Percentiles rank a stretch among this genome's conserved stretches.
phyloP scores from a whole-genome alignment of 2,329 filamentous ascomycete species.

The Penicillium expansum region DNA sequence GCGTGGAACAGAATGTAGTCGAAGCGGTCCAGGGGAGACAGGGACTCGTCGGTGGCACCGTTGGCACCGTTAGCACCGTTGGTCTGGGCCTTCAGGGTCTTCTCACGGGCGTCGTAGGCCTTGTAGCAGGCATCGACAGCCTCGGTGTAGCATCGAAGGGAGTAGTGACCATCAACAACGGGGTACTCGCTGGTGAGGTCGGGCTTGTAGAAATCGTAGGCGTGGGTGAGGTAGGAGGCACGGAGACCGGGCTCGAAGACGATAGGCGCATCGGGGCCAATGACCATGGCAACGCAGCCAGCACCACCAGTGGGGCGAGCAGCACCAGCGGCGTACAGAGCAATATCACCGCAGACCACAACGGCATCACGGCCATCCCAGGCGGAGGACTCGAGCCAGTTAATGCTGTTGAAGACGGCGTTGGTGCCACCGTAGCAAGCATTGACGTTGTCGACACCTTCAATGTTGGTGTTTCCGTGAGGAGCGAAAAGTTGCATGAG shows the following conservation, averaged over 20 bases:
- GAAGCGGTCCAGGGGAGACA: slow-evolving; percentile 73
- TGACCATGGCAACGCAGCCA: slow-evolving; percentile 73
- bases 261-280: slow-evolving; percentile 74
- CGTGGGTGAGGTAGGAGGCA: slow-evolving; percentile 77
- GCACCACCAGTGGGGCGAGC: slow-evolving; percentile 79
- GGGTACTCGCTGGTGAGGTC: slow-evolving; percentile 85
- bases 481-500: slow-evolving; percentile 78
- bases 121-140: slow-evolving; percentile 79
- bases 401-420: slow-evolving; percentile 76
- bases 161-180: slow-evolving; percentile 80
- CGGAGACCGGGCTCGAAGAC: slow-evolving; percentile 76
- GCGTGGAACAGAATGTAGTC: slow-evolving; percentile 82
- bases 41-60: slow-evolving; percentile 46
- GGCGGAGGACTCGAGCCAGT: slow-evolving; percentile 82
- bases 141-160: slow-evolving; percentile 75
- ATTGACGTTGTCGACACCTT: slow-evolving; percentile 80
- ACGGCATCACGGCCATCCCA: slow-evolving; percentile 83
- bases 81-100: slow-evolving; percentile 51
- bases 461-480: slow-evolving; percentile 73
- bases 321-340: slow-evolving; percentile 78
- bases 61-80: slow-evolving; percentile 56
- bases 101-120: slow-evolving; percentile 73
- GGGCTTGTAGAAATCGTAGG: slow-evolving; percentile 89
- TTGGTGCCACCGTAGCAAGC: slow-evolving; percentile 87
- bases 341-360: slow-evolving; percentile 78